Base-by-base conservation (phyloP, 2,329 filamentous ascomycete genomes). In the Colletotrichum tofieldiae region DNA sequence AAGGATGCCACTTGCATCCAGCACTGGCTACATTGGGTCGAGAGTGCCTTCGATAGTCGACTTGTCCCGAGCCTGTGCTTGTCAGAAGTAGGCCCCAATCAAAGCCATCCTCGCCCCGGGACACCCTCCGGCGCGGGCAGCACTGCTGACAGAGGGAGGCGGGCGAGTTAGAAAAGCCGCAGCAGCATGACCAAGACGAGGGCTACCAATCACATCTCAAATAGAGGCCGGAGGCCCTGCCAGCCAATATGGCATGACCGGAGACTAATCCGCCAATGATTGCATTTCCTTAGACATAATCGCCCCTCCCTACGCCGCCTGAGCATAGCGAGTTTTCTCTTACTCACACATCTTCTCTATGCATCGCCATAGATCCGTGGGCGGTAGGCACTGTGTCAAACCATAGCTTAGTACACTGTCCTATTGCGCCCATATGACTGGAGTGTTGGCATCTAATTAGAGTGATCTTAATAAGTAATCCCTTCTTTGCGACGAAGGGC, bases 11-110 rank as follows among this genome's bases (percentile, higher is more conserved):
- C 9, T 7, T n/a, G 3, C 16, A 14, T 5, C 18, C 5, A 26
- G 18, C 60, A 69, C 66, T 69, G 66, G 23, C 60, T 69, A 65
- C 64, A 18, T 60, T 18, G 18, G 12, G 32, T 23, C 32, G 47
- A 37, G 23, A 60, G 18, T 2, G 7, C 9, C 6, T 23, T 32
- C 39, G 64, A 35, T 66, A 60, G 12, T 11, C 32, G 32, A n/a
- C 16, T 59, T 37, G 52, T 49, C 26, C n/a, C 11, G 8, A n/a
- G 52, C 6, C 11, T 11, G 6, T n/a, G 41, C 12, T n/a, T 16
- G 20, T 43, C 18, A 37, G 6, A 32, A 26, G 3, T 3, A 51
- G 32, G 7, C 45, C 37, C 56, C 49, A 68, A 63, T 41, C 49
- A 63, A 29, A 39, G 16, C 14, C 20, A 3, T 32, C n/a, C 23